Percentiles rank a stretch among this genome's conserved stretches.
Evolutionary conservation across 345 rosid genomes (phyloP).

Genomic region (thale cress (Arabidopsis thaliana)): TAIR10.1 NC_003070.9:159001-159500

Average conservation of each 20-base stretch:
- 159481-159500: slow-evolving; percentile 10
- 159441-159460: background rate
- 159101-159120: background rate
- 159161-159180: background rate
- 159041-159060: background rate
- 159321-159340: background rate
- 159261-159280: background rate
- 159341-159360: background rate
- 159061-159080: background rate
- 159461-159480: slow-evolving; percentile 24
- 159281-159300: background rate
- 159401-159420: too few relatives aligned
- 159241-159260: background rate
- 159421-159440: background rate
- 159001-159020: background rate
- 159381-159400: too few relatives aligned
- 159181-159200: background rate
- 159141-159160: background rate
- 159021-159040: background rate
- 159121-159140: background rate
- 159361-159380: too few relatives aligned
- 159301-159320: background rate
- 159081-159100: background rate
- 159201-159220: background rate
- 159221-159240: background rate